Evolutionary conservation across 768 basidiomycete species (phyloP).

Genomic region (Chalciporus chontae): DNA sequence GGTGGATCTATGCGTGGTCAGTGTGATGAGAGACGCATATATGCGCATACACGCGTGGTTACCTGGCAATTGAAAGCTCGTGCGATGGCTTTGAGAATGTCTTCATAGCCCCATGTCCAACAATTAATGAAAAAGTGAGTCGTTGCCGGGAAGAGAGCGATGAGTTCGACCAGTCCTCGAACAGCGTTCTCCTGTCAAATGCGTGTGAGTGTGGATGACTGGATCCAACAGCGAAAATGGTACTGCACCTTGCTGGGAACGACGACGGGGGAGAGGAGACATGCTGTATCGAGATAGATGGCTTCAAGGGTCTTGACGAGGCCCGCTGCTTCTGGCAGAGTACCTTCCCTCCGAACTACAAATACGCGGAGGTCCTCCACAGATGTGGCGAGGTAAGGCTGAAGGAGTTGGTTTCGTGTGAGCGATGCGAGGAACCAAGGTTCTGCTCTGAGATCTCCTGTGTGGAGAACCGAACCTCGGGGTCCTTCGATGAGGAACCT

Average conservation of each 20-base stretch:
- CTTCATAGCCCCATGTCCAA: constrained; percentile 98
- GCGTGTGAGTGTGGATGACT: constrained; percentile 1
- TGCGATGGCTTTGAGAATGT: constrained; percentile 75
- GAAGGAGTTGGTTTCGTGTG: constrained; percentile 64
- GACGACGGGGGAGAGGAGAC: constrained; percentile 46
- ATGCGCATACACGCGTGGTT: constrained; percentile 10
- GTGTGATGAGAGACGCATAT: constrained; percentile 8
- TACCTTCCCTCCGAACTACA: constrained; percentile 24
- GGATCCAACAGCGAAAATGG: not conserved
- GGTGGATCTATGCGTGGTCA: constrained; percentile 59
- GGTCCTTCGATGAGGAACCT: constrained; percentile 84
- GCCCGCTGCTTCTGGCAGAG: constrained; percentile 18
- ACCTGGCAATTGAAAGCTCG: constrained; percentile 63
- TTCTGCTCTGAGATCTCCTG: constrained; percentile 91
- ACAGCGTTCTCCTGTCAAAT: constrained; percentile 58
- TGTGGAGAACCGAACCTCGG: constrained; percentile 76
- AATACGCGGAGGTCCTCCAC: constrained; percentile 22
- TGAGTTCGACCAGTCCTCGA: constrained; percentile 61
- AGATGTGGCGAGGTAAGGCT: constrained; percentile 56
- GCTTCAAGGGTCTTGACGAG: constrained; percentile 58
- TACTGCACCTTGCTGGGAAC: constrained; percentile 58
- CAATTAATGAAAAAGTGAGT: constrained; percentile 85
- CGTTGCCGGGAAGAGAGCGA: constrained; percentile 59
- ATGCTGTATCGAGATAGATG: constrained; percentile 83
- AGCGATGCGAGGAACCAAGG: constrained; percentile 71